A percentile compares a stretch with the other conserved stretches of the same genome.
phyloP scores from a whole-genome alignment of 2,329 filamentous ascomycete species.

The Exophiala aquamarina region DNA sequence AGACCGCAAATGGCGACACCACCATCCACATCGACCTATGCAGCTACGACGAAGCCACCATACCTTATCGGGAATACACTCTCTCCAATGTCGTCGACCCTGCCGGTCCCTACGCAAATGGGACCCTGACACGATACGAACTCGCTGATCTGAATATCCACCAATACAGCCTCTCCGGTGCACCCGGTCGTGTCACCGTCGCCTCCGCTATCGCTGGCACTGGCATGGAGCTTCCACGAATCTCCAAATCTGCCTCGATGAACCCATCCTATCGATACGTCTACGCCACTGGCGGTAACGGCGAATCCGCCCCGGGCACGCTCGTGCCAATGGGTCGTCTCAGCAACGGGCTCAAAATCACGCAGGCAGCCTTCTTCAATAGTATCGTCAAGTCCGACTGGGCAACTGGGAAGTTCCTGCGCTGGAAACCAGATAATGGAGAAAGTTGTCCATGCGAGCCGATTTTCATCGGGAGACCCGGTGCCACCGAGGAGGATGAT shows the following conservation, averaged over 20 bases:
- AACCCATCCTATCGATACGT: neutral
- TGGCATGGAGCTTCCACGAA: neutral
- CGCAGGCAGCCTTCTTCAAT: neutral
- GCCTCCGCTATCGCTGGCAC: neutral
- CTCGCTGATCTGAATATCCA: neutral
- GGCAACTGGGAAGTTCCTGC: neutral
- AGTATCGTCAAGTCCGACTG: neutral
- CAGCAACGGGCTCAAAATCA: neutral
- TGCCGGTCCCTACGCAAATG: neutral
- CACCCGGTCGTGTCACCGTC: neutral
- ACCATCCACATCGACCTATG: neutral
- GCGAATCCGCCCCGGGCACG: neutral
- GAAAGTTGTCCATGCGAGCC: neutral
- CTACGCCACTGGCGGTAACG: neutral
- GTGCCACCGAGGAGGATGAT: neutral
- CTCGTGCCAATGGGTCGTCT: neutral
- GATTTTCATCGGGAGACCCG: neutral
- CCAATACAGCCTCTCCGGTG: neutral
- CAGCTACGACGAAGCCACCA: neutral
- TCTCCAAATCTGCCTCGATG: neutral
- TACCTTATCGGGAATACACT: neutral
- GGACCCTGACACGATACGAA: neutral
- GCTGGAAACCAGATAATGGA: neutral
- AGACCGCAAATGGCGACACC: neutral
- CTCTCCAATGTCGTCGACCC: neutral